A percentile compares a stretch with the other conserved stretches of the same genome.
Evolutionary conservation across 2,329 filamentous ascomycete species (phyloP).

Genomic region (Macrophomina tecta): DNA sequence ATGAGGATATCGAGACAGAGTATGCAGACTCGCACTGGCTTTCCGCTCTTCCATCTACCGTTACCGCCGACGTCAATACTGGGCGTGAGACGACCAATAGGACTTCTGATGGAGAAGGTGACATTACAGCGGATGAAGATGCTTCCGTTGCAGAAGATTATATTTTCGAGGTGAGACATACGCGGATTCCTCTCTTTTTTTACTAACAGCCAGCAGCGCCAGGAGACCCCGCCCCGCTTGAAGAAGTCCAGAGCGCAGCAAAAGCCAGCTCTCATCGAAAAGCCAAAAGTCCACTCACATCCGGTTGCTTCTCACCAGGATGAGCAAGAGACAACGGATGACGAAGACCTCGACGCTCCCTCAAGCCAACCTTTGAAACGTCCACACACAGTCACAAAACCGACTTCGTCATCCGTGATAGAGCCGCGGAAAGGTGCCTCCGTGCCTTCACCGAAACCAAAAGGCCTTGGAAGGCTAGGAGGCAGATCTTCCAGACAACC

Average conservation of each 20-base stretch:
- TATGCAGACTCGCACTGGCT: conserved; percentile 1
- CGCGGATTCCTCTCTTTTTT: background rate
- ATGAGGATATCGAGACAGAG: background rate
- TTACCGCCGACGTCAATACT: background rate
- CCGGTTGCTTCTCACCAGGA: background rate
- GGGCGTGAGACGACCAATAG: background rate
- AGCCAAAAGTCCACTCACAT: background rate
- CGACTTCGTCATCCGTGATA: background rate
- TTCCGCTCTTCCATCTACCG: background rate
- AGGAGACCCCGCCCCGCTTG: conserved; percentile 24
- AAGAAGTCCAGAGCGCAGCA: background rate
- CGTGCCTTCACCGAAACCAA: background rate
- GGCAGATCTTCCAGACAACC: background rate
- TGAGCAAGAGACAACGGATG: conserved; percentile 45
- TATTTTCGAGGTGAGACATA: conserved; percentile 16
- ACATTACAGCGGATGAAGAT: background rate
- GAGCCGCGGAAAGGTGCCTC: background rate
- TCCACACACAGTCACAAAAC: background rate
- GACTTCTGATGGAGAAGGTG: background rate
- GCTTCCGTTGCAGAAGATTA: background rate
- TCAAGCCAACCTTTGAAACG: conserved; percentile 24
- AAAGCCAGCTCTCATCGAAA: background rate
- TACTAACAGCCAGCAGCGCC: conserved; percentile 7
- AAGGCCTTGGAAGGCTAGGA: conserved; percentile 17
- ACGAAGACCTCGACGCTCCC: conserved; percentile 49